Evolutionary conservation across 2,329 filamentous ascomycete species (phyloP), one percentile per base, ranked within the genome.

Genomic region (Ascochyta fabae): DNA sequence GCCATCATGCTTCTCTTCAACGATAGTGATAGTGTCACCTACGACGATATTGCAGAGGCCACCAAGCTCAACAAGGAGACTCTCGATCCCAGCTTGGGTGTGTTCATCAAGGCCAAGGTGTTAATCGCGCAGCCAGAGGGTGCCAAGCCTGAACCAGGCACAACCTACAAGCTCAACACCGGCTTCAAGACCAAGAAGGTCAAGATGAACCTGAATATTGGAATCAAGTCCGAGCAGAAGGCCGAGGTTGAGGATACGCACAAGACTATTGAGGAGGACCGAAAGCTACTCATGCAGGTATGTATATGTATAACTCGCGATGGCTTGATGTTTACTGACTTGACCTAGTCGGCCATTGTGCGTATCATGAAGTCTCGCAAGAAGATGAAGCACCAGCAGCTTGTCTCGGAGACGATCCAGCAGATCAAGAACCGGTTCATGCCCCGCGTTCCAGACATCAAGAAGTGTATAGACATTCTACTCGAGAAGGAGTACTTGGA

Each of bases 291-390:
- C 56, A 90, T 98, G 74, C 95, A 99, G 88, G 94, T 96, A 84
- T 77, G 88, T 83, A 62, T 50, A 38, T 24, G 5, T 6, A 3
- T 4, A 23, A 15, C 6, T 4, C 15, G 4, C 8, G 1, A 26
- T 6, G 12, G 23, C 22, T 9, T 22, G 33, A 27, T 23, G 15
- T 22, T 12, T 23, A 56, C 76, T 79, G 72, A 79, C 61, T 59
- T 46, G 6, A 23, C 52, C 9, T 64, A 99, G 94, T 98, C 95
- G 60, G 93, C 94, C 23, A 98, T 99, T 76, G 95, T 99, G 53
- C 91, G 95, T 71, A 97, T 99, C 81, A 99, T 99, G 95, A 99
- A 99, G 82, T 96, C 94, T 3, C 89, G 95, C 58, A 98, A 99
- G 87, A 91, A 89, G 80, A 96, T 98, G 91, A 98, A 97, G 86